Conservation (phyloP, 768 basidiomycete genomes). For the Amanita phalloides region DNA sequence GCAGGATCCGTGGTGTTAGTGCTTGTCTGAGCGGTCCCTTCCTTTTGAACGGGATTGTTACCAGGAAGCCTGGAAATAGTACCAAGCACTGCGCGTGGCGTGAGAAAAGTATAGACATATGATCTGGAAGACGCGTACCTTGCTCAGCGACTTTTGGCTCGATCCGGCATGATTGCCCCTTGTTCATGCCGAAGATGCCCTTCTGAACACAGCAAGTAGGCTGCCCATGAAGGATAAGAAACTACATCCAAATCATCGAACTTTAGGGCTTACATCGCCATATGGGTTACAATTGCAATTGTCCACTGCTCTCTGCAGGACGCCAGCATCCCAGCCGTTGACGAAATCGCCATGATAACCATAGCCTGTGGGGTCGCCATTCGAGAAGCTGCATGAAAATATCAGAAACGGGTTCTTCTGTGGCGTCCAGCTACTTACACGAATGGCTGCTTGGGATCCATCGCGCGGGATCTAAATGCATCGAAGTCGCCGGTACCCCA, state of each 20-base stretch:
- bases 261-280: slow-evolving; percentile 25
- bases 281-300: slow-evolving; percentile 35
- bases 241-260: background rate
- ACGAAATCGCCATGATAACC: slow-evolving; percentile 51
- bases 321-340: slow-evolving; percentile 50
- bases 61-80: slow-evolving; percentile 37
- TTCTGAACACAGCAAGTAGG: slow-evolving; percentile 33
- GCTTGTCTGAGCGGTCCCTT: slow-evolving; percentile 27
- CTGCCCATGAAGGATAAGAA: slow-evolving; percentile 11
- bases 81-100: slow-evolving; percentile 26
- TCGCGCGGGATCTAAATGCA: slow-evolving; percentile 25
- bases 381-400: slow-evolving; percentile 22
- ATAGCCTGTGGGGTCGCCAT: slow-evolving; percentile 55
- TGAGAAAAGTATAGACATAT: slow-evolving; percentile 3
- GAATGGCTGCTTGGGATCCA: slow-evolving; percentile 38
- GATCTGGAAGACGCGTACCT: slow-evolving; percentile 19
- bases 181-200: slow-evolving; percentile 32
- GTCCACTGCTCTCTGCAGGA: slow-evolving; percentile 45
- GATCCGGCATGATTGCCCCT: slow-evolving; percentile 31
- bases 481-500: slow-evolving; percentile 29
- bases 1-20: background rate
- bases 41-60: slow-evolving; percentile 39
- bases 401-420: background rate
- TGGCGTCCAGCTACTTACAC: slow-evolving; percentile 24
- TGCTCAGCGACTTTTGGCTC: slow-evolving; percentile 36